A percentile compares a stretch with the other conserved stretches of the same genome.
phyloP scores from a whole-genome alignment of 495 filamentous ascomycete genomes.

The Neurospora sp. region DNA sequence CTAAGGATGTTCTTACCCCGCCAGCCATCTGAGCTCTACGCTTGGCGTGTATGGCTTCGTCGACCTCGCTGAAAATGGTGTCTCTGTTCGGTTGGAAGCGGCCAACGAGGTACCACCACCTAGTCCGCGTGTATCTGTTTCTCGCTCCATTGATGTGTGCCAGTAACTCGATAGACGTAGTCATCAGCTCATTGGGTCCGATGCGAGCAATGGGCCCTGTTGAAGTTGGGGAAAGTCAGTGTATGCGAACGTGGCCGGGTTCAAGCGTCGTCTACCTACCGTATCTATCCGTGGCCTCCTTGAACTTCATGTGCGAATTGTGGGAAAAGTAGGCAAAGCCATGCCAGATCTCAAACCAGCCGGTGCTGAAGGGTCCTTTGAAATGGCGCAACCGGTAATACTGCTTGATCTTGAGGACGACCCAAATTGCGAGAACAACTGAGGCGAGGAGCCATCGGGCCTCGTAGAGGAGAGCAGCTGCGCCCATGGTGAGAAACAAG shows the following conservation, averaged over 20 bases:
- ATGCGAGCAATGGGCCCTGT: slow-evolving; percentile 28
- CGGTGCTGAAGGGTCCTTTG: slow-evolving; percentile 8
- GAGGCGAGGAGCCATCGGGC: neutral
- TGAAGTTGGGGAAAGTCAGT: neutral
- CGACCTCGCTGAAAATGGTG: slow-evolving; percentile 25
- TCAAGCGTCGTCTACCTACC: neutral
- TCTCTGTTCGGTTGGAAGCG: slow-evolving; percentile 21
- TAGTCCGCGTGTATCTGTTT: slow-evolving; percentile 19
- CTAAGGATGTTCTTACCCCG: slow-evolving; percentile 23
- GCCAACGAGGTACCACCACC: slow-evolving; percentile 19
- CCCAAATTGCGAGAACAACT: neutral
- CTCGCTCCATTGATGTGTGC: slow-evolving; percentile 25
- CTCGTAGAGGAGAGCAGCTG: neutral
- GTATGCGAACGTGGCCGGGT: neutral
- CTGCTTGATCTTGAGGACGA: slow-evolving; percentile 3
- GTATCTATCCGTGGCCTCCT: slow-evolving; percentile 4
- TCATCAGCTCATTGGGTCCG: slow-evolving; percentile 33
- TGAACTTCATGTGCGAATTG: slow-evolving; percentile 7
- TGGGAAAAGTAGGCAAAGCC: slow-evolving; percentile 2
- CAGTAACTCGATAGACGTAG: slow-evolving; percentile 24
- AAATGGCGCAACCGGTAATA: slow-evolving; percentile 7
- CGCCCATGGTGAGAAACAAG: neutral
- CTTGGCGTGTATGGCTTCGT: slow-evolving; percentile 21
- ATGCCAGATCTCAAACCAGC: slow-evolving; percentile 6
- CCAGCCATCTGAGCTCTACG: slow-evolving; percentile 24